A percentile compares a stretch with the other conserved stretches of the same genome.
These are phyloP conservation scores for Cunninghamia lanceolata DNA, from an alignment of 75 land plant species.

Conservation along the genomic window DNA sequence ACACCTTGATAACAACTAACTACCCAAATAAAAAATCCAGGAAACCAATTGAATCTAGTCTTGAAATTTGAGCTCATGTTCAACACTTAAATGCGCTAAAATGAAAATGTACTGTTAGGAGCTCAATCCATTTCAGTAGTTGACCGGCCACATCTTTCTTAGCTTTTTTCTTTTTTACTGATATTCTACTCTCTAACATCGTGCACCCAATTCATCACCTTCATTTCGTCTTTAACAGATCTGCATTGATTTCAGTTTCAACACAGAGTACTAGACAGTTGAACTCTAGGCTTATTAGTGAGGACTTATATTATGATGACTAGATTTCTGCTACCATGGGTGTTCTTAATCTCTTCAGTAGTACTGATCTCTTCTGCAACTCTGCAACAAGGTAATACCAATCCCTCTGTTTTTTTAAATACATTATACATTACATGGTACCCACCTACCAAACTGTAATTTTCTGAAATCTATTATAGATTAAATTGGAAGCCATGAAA, in stretches of 20 bases:
- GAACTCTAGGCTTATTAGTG: too few species aligned
- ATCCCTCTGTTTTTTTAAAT: not conserved
- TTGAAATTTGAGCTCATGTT: not conserved
- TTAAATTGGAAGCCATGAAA: not conserved
- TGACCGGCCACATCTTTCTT: not conserved
- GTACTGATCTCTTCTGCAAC: not conserved
- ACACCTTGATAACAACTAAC: not conserved
- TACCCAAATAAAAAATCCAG: not conserved
- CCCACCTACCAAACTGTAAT: not conserved
- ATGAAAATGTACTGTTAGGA: not conserved
- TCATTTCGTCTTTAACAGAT: not conserved
- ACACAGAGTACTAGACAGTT: not conserved
- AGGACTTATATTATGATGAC: not conserved
- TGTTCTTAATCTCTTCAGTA: not conserved
- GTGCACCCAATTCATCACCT: not conserved
- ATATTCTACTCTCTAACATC: not conserved
- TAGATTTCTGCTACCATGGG: not conserved
- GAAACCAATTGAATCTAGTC: not conserved
- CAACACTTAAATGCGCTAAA: not conserved
- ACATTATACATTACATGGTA: not conserved
- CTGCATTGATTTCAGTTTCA: not conserved
- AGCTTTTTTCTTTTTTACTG: not conserved
- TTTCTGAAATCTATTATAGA: not conserved
- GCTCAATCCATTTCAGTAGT: not conserved
- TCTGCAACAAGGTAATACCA: not conserved